Percentiles rank a stretch among this genome's conserved stretches.
These are phyloP conservation scores for Chrysanthemum seticuspe DNA, from an alignment of 129 eudicot genomes.

Conservation along the genomic window DNA sequence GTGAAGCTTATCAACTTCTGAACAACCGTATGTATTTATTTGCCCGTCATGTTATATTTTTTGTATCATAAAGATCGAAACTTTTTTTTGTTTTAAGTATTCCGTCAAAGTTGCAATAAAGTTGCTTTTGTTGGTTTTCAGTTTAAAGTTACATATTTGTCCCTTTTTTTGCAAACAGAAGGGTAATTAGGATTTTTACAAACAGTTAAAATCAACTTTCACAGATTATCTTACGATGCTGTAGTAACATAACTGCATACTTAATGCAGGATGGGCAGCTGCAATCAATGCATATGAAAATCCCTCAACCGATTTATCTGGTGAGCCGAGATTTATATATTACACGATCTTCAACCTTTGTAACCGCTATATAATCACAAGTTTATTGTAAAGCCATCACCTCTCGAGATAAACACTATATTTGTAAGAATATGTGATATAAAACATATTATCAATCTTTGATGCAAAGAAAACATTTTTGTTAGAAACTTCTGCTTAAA, in stretches of 20 bases:
- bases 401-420: too few relatives aligned
- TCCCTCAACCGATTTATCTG: conserved; percentile 73
- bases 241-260: not conserved
- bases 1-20: conserved; percentile 81
- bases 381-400: too few relatives aligned
- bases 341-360: not conserved
- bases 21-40: conserved; percentile 60
- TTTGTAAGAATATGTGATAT: not conserved
- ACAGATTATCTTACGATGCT: too few relatives aligned
- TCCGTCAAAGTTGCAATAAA: too few relatives aligned
- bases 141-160: too few relatives aligned
- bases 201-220: not conserved
- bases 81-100: too few relatives aligned
- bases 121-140: too few relatives aligned
- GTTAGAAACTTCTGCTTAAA: not conserved
- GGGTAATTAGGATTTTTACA: not conserved
- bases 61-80: too few relatives aligned
- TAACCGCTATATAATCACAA: not conserved
- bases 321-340: conserved; percentile 39
- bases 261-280: conserved; percentile 78
- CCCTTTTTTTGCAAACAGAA: not conserved
- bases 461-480: not conserved
- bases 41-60: not conserved
- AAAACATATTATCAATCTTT: not conserved
- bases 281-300: conserved; percentile 68